Evolutionary conservation across 179 eudicot genomes (phyloP).

Genomic region (Silene coronaria): DNA sequence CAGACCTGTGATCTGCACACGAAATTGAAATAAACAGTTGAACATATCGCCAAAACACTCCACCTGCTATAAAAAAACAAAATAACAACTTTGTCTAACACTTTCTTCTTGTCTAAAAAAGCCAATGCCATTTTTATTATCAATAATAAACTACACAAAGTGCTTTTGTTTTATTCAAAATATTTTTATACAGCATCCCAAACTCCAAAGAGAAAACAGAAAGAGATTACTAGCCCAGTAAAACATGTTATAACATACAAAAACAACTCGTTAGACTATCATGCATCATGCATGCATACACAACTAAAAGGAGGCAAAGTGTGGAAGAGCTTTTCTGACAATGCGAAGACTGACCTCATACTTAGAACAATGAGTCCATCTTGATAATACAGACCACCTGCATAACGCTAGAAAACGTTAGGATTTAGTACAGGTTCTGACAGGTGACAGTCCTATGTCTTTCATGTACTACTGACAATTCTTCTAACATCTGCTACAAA

Average conservation of each 20-base stretch:
- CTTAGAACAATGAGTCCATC: slow-evolving; percentile 66
- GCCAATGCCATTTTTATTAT: neutral
- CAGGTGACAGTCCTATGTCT: neutral
- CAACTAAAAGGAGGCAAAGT: neutral
- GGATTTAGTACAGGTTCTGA: neutral
- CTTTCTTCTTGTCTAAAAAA: neutral
- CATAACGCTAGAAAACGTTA: neutral
- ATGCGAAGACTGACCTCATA: slow-evolving; percentile 49
- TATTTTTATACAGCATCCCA: neutral
- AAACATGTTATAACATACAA: neutral
- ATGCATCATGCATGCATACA: neutral
- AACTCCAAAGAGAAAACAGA: no score
- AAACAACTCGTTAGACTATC: neutral
- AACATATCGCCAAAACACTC: neutral
- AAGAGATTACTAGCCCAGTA: neutral
- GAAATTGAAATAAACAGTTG: neutral
- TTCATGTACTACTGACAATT: neutral
- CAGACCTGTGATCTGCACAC: slow-evolving; percentile 63
- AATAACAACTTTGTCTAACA: neutral
- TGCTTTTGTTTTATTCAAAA: neutral
- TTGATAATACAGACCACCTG: slow-evolving; percentile 63
- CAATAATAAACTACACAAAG: neutral
- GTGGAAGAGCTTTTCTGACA: neutral
- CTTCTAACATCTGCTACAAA: neutral
- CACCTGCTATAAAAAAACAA: neutral